Evolutionary conservation across 148 eudicot species (phyloP).

Genomic region (Dianthus caryophyllus): DNA sequence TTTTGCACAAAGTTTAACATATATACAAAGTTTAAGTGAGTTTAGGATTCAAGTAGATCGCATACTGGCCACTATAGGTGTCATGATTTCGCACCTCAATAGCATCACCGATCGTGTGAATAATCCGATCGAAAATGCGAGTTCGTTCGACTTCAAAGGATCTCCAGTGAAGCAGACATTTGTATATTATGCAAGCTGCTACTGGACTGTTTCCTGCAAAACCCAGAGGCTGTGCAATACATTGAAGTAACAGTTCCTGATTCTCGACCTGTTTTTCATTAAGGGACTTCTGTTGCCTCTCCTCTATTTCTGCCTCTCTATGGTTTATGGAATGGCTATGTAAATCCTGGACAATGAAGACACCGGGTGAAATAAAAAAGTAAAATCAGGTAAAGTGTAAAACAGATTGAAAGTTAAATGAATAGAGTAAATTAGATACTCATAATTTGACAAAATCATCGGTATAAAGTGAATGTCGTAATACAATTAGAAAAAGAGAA

Average conservation of each 20-base stretch:
- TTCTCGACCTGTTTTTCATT: conserved; percentile 94
- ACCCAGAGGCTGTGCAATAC: conserved; percentile 74
- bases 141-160: conserved; percentile 99
- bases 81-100: conserved; percentile 59
- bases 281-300: conserved; percentile 89
- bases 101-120: conserved; percentile 87
- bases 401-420: not conserved
- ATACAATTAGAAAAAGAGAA: not conserved
- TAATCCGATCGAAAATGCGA: conserved; percentile 80
- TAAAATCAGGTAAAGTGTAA: not conserved
- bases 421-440: not conserved
- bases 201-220: conserved; percentile 78
- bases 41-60: conserved; percentile 1
- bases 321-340: conserved; percentile 72
- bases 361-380: conserved; percentile 2
- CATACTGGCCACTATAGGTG: not conserved
- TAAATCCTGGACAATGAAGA: conserved; percentile 47
- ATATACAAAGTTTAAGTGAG: not conserved
- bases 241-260: conserved; percentile 75
- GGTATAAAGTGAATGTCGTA: too few relatives aligned
- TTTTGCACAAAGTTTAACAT: not conserved
- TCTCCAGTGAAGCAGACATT: conserved; percentile 98
- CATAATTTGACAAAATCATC: not conserved
- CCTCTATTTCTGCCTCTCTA: conserved; percentile 74
- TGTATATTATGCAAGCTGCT: conserved; percentile 90